Evolutionary conservation across 2,329 filamentous ascomycete species (phyloP).

Genomic region (Microcera coccophila): DNA sequence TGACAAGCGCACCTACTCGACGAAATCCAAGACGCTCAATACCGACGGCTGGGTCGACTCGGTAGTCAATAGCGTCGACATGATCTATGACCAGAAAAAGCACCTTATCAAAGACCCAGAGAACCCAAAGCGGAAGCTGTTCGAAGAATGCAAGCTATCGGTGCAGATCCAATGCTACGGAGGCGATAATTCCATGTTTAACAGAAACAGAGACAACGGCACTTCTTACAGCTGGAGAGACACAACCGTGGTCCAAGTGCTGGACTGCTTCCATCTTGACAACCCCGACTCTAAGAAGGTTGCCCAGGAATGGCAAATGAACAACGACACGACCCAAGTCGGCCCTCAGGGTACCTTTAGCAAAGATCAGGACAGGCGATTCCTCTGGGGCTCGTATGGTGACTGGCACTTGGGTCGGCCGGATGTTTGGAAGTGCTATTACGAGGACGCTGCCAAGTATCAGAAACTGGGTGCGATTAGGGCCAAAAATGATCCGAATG

Average conservation of each 20-base stretch:
- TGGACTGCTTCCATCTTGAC: constrained; percentile 44
- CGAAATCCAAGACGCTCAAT: constrained; percentile 38
- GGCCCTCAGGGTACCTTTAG: constrained; percentile 33
- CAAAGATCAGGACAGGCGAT: constrained; percentile 34
- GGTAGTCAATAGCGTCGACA: constrained; percentile 12
- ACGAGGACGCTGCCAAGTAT: constrained; percentile 35
- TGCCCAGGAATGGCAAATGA: constrained; percentile 40
- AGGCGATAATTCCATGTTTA: constrained; percentile 41
- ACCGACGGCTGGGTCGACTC: constrained; percentile 37
- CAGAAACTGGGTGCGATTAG: constrained; percentile 28
- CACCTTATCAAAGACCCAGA: constrained; percentile 7
- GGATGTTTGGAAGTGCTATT: constrained; percentile 33
- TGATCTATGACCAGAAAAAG: constrained; percentile 17
- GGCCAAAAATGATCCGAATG: constrained; percentile 32
- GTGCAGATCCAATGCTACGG: constrained; percentile 45
- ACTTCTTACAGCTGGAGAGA: constrained; percentile 48
- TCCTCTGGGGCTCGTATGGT: constrained; percentile 40
- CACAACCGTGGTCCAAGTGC: constrained; percentile 34
- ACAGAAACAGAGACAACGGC: constrained; percentile 40
- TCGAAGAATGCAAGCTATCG: constrained; percentile 40
- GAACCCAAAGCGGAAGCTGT: constrained; percentile 14
- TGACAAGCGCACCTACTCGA: constrained; percentile 44
- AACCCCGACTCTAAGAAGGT: constrained; percentile 24
- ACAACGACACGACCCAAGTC: constrained; percentile 35
- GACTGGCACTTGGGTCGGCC: constrained; percentile 32